Evolutionary conservation across 208 protist genomes (phyloP), one percentile per base, ranked within the genome.

Genomic region (Leishmania braziliensis): DNA sequence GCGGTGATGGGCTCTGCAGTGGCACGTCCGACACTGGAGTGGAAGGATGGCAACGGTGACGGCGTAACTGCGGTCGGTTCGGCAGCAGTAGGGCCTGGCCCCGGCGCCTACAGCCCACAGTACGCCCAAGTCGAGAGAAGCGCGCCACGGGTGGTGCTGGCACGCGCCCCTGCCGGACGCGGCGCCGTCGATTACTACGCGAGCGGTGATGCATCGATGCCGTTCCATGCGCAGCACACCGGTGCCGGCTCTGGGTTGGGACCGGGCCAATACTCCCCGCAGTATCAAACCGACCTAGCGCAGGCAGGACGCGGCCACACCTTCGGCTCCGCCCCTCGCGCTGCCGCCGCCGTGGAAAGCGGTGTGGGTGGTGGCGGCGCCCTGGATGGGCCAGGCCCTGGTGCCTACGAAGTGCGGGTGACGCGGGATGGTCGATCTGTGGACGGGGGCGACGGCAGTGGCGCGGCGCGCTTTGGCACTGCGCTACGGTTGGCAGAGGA

Each of bases 331-430:
- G 81, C 81, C 4, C 69, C 75, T 58, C 81, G 81, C 23, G 43
- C 43, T 10, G 14, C 53, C 18, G 53, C 12, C 50, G 72, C 26
- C 56, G 70, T 56, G 43, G 75, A 36, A 26, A n/a, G 39, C 16
- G 75, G 6, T 14, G 20, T 39, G 56, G 29, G 18, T 66, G 53
- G 71, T 18, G 3, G 43, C 43, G 43, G 43, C 43, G 43, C 43
- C 43, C 4, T 46, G 43, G 72, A 63, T 29, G 78, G 65, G 43
- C 90, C 88, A 58, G 90, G 90, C 29, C 90, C 90, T 1, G 90
- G 90, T n/a, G 79, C 88, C 75, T 90, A 90, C 65, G 83, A 86
- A 20, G 77, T 82, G 36, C 62, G 50, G 14, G 1, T 77, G 54
- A 65, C 60, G 56, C 75, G 77, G n/a, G 77, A 82, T 39, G 82